These are phyloP conservation scores for Euphorbia celastroides DNA, from an alignment of 441 rosid genomes.

Conservation along the genomic window DNA sequence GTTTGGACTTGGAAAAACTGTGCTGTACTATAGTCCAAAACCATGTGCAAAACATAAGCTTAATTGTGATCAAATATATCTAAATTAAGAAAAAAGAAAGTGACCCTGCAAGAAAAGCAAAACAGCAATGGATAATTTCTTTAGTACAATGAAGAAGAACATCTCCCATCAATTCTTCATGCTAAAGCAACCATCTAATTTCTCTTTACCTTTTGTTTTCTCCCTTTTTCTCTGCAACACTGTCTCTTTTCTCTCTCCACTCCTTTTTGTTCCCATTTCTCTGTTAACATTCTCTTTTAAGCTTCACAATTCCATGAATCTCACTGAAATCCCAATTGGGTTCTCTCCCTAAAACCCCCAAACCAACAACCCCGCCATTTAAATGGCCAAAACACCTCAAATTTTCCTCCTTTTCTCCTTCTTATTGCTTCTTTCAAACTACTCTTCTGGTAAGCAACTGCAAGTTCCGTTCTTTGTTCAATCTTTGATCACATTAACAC, in stretches of 20 bases:
- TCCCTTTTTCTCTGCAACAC: conserved; percentile 3
- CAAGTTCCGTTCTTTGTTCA: not conserved
- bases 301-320: conserved; percentile 14
- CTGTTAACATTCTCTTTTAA: conserved; percentile 25
- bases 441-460: conserved; percentile 39
- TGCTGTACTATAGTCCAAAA: no score
- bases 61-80: no score
- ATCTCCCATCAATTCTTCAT: conserved; percentile 35
- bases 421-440: conserved; percentile 40
- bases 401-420: conserved; percentile 41
- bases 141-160: conserved; percentile 10
- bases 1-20: no score
- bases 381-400: conserved; percentile 41
- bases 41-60: no score
- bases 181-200: conserved; percentile 55
- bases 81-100: not conserved
- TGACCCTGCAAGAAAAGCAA: not conserved
- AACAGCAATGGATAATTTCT: conserved; percentile 18
- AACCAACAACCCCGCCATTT: conserved; percentile 12
- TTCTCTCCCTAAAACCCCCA: conserved; percentile 26
- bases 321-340: conserved; percentile 18
- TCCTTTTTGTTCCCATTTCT: conserved; percentile 17
- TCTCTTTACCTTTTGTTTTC: conserved; percentile 12
- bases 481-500: not conserved
- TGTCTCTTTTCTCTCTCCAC: conserved; percentile 23